Evolutionary conservation across 2,329 filamentous ascomycete species (phyloP).

Genomic region (Calycina marina): DNA sequence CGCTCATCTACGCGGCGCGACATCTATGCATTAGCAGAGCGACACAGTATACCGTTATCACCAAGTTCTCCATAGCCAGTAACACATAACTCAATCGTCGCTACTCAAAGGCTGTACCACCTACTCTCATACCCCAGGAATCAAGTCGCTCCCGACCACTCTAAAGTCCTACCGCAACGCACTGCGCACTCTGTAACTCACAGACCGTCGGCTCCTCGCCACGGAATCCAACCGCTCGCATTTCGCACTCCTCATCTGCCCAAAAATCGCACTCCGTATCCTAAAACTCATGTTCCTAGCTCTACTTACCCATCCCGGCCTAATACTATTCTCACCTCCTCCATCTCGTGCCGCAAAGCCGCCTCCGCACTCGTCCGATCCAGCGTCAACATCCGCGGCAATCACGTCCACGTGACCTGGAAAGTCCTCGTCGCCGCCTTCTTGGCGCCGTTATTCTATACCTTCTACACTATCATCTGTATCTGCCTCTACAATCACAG

Average conservation of each 20-base stretch:
- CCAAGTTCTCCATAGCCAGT: slow-evolving; percentile 73
- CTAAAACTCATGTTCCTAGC: slow-evolving; percentile 64
- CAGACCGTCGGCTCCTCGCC: slow-evolving; percentile 78
- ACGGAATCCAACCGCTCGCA: slow-evolving; percentile 53
- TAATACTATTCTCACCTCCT: slow-evolving; percentile 77
- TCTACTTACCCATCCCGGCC: slow-evolving; percentile 70
- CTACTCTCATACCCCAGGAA: slow-evolving; percentile 38
- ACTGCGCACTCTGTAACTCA: slow-evolving; percentile 71
- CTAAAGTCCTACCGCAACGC: slow-evolving; percentile 79
- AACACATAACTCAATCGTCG: slow-evolving; percentile 90
- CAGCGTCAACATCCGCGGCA: slow-evolving; percentile 75
- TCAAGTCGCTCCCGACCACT: slow-evolving; percentile 57
- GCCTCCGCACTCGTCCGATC: slow-evolving; percentile 72
- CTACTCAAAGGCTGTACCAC: slow-evolving; percentile 57
- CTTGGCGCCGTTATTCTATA: slow-evolving; percentile 66
- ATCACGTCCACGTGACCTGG: slow-evolving; percentile 88
- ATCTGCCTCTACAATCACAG: slow-evolving; percentile 63
- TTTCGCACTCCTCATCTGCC: slow-evolving; percentile 57
- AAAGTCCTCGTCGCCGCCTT: slow-evolving; percentile 76
- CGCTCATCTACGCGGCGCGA: slow-evolving; percentile 62
- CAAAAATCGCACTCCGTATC: slow-evolving; percentile 66
- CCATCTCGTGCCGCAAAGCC: slow-evolving; percentile 70
- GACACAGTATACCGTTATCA: slow-evolving; percentile 30
- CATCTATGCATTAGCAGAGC: slow-evolving; percentile 83
- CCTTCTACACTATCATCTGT: slow-evolving; percentile 62